These are phyloP conservation scores for Teratosphaeria nubilosa DNA, from an alignment of 2,329 filamentous ascomycete species.

Conservation along the genomic window DNA sequence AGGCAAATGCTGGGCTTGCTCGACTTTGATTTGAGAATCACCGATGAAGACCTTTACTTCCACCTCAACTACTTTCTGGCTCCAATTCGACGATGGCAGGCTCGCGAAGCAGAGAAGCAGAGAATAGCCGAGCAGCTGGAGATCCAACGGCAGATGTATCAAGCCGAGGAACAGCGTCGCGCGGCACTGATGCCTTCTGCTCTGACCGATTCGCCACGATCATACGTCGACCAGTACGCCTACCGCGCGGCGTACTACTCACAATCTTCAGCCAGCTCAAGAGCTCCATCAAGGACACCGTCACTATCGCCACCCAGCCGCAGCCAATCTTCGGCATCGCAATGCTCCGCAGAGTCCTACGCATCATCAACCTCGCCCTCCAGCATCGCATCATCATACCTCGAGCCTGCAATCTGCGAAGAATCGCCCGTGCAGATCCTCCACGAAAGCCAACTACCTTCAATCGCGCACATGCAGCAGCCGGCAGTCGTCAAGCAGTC, in stretches of 20 bases:
- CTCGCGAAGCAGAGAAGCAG: constrained; percentile 45
- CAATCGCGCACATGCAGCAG: constrained; percentile 33
- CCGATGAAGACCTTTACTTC: constrained; percentile 71
- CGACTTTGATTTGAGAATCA: constrained; percentile 87
- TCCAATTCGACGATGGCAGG: constrained; percentile 59
- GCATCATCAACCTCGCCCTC: constrained; percentile 22
- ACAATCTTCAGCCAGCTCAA: constrained; percentile 14
- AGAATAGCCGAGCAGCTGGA: constrained; percentile 30
- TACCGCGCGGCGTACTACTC: constrained; percentile 20
- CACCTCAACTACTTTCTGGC: constrained; percentile 83
- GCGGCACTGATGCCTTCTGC: not conserved
- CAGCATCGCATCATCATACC: constrained; percentile 26
- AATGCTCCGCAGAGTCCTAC: constrained; percentile 25
- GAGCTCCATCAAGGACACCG: constrained; percentile 36
- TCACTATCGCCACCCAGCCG: constrained; percentile 39
- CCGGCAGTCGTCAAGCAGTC: constrained; percentile 19
- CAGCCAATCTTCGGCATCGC: constrained; percentile 27
- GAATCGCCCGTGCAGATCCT: constrained; percentile 23
- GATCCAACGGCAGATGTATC: constrained; percentile 24
- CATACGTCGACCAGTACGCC: constrained; percentile 17
- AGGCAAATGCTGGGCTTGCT: constrained; percentile 92
- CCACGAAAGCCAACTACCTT: constrained; percentile 32
- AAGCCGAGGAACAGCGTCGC: constrained; percentile 29
- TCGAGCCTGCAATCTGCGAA: constrained; percentile 16
- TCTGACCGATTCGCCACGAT: constrained; percentile 25